These are phyloP conservation scores for Sphagnum magellanicum DNA, from an alignment of 228 moss, liverwort and hornwort genomes.

Conservation along the genomic window DNA sequence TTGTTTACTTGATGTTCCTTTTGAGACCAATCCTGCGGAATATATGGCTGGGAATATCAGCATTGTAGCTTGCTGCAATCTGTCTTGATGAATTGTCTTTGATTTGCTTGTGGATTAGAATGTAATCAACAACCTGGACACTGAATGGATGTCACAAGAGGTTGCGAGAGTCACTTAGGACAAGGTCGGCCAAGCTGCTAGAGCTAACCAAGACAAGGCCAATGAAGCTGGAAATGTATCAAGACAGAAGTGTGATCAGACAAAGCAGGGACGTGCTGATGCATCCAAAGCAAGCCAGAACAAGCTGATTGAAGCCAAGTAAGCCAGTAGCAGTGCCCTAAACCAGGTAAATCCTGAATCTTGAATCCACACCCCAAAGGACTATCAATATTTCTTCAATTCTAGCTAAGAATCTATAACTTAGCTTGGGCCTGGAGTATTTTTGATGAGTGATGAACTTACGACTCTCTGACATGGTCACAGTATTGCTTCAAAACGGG, in stretches of 20 bases:
- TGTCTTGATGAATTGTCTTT: too few species aligned
- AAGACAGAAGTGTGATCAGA: conserved; percentile 17
- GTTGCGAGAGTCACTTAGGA: too few species aligned
- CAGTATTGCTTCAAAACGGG: too few species aligned
- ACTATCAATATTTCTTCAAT: background rate
- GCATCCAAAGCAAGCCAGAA: background rate
- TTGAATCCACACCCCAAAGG: background rate
- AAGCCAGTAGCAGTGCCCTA: conserved; percentile 2
- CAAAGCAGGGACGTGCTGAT: conserved; percentile 10
- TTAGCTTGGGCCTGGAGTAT: background rate
- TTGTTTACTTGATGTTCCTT: too few species aligned
- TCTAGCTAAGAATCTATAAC: background rate
- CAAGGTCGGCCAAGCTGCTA: background rate
- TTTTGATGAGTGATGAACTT: background rate
- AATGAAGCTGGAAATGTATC: conserved; percentile 12
- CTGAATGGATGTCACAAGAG: too few species aligned
- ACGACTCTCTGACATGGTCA: background rate
- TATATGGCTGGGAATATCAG: too few species aligned
- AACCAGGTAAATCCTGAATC: conserved; percentile 3
- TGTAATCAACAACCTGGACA: too few species aligned
- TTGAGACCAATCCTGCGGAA: too few species aligned
- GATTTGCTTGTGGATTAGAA: too few species aligned
- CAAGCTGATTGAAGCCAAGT: background rate
- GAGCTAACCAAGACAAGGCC: background rate
- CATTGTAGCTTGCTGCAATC: too few species aligned